These are phyloP conservation scores for Lactarius sanguifluus DNA, from an alignment of 768 basidiomycete genomes.

Conservation along the genomic window DNA sequence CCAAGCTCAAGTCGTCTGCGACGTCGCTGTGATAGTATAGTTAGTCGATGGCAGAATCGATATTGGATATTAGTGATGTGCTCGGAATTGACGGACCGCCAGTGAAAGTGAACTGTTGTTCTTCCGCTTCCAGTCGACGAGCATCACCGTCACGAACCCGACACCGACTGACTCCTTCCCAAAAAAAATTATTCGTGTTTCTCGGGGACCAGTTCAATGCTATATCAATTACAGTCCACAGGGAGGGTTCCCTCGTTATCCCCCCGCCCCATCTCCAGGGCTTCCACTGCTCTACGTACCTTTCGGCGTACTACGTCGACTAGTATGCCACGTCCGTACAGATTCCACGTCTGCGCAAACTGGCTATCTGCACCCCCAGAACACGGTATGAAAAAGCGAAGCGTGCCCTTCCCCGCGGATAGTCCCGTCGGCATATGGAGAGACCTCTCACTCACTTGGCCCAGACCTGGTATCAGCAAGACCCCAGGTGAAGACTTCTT, in stretches of 20 bases:
- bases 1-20: no score
- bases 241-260: constrained; percentile 5
- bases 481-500: constrained; percentile 63
- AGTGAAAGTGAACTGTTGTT: not conserved
- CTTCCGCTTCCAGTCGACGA: not conserved
- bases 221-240: not conserved
- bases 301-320: constrained; percentile 30
- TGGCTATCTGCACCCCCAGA: constrained; percentile 71
- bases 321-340: constrained; percentile 50
- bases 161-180: not conserved
- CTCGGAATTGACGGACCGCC: not conserved
- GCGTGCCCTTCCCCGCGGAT: constrained; percentile 57
- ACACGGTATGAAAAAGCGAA: constrained; percentile 36
- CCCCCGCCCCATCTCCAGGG: not conserved
- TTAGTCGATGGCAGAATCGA: not conserved
- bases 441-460: constrained; percentile 55
- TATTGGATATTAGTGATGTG: not conserved
- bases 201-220: not conserved
- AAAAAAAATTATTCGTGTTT: constrained; percentile 4
- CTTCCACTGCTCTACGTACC: not conserved
- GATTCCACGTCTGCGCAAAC: constrained; percentile 73
- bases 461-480: constrained; percentile 41
- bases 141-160: not conserved
- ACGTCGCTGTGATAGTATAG: not conserved
- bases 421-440: constrained; percentile 68